Evolutionary conservation across 129 eudicot species (phyloP), one percentile per base, ranked within the genome.

Genomic region (Glebionis coronaria): DNA sequence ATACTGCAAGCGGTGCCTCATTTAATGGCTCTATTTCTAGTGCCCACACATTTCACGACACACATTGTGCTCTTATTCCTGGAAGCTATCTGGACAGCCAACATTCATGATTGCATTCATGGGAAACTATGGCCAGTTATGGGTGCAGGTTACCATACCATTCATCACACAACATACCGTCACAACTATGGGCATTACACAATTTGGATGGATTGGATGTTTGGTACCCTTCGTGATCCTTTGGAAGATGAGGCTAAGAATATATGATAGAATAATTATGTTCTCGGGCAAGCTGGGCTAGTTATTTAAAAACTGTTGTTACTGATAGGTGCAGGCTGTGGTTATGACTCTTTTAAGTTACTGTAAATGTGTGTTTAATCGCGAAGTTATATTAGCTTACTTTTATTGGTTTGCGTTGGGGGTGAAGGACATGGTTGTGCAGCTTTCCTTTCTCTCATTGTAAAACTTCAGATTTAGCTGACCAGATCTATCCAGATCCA

Each of bases 71-170:
- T 84, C 46, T 19, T 90, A 57, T 86, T 90, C 61, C 25, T 86
- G 0, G 97, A 86, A 69, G 91, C 65, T 10, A 63, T 64, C 16
- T 64, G 78, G 78, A 56, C 72, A 2, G 72, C 91, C 8, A 90
- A 87, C 53, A 86, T 90, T 76, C 97, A 90, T 47, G 97, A 90
- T 73, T 86, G 95, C 83, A 82, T 90, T 20, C 84, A 90, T 21
- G 97, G 84, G 31, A 86, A 87, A 62, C 9, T 86, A 11, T 90
- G 97, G 95, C 97, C 97, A 12, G 85, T 86, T 27, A 90, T 90
- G 97, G 97, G 97, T 44, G 97, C 97, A 7, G 97, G 88, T 13
- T 90, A 90, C 84, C 97, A 90, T 68, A 84, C 95, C 67, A 86
- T 90, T 31, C 97, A 90, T 70, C 97, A 90, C 74, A 87, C 91